Conservation (phyloP, 2,329 filamentous ascomycete genomes). For the Penicillium vulpinum region DNA sequence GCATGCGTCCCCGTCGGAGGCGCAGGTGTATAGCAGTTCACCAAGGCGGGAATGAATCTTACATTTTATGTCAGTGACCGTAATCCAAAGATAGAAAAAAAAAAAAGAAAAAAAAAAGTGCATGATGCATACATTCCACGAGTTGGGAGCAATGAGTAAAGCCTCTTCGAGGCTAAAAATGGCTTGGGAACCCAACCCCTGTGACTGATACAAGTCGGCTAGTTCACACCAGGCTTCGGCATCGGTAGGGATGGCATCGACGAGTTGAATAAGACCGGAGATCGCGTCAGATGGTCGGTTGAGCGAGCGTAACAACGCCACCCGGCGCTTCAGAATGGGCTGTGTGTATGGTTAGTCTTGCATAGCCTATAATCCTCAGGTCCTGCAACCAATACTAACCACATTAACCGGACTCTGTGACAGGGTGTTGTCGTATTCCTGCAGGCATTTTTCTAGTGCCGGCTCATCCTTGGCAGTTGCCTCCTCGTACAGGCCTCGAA, state of each 20-base stretch:
- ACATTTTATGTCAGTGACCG: constrained; percentile 4
- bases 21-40: constrained; percentile 75
- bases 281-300: constrained; percentile 72
- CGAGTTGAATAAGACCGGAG: constrained; percentile 67
- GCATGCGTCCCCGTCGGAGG: constrained; percentile 36
- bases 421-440: constrained; percentile 75
- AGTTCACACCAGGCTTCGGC: constrained; percentile 92
- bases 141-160: constrained; percentile 79
- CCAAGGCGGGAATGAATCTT: constrained; percentile 85
- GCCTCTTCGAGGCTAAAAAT: constrained; percentile 91
- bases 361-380: background rate
- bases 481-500: constrained; percentile 81
- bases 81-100: background rate
- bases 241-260: constrained; percentile 85
- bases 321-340: constrained; percentile 81
- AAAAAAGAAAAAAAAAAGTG: background rate
- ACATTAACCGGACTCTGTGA: constrained; percentile 75
- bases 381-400: constrained; percentile 52
- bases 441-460: constrained; percentile 68
- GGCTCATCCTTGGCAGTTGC: constrained; percentile 68
- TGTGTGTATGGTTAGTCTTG: constrained; percentile 44
- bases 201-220: constrained; percentile 77
- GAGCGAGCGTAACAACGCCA: constrained; percentile 75
- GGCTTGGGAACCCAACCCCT: constrained; percentile 77
- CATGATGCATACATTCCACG: constrained; percentile 76